Percentiles rank a stretch among this genome's conserved stretches.
Evolutionary conservation across 352 stramenopile species (phyloP).

Genomic region (Globisporangium paroecandrum): DNA sequence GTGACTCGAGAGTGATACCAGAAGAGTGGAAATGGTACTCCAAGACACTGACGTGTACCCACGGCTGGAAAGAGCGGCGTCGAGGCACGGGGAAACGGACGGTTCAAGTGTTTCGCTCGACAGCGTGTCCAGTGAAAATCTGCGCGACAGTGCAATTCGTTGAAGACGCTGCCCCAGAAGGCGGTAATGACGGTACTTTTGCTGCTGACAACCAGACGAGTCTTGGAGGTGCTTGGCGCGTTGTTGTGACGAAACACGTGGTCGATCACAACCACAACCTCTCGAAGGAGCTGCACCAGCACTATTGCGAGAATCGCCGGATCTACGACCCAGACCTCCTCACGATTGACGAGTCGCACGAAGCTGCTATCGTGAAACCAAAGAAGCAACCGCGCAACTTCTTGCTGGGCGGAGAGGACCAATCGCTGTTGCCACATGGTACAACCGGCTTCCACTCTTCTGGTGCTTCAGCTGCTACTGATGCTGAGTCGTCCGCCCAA

Average conservation of each 20-base stretch:
- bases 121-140: conserved; percentile 71
- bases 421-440: not conserved
- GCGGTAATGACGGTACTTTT: not conserved
- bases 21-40: conserved; percentile 79
- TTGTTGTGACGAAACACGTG: conserved; percentile 75
- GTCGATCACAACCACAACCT: conserved; percentile 81
- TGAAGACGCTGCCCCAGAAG: conserved; percentile 7
- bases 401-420: not conserved
- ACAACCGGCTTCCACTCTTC: not conserved
- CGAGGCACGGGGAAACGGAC: conserved; percentile 62
- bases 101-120: conserved; percentile 62
- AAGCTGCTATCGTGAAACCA: conserved; percentile 23
- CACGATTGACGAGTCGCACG: conserved; percentile 46
- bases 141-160: conserved; percentile 70
- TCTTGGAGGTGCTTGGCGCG: conserved; percentile 37
- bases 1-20: conserved; percentile 40
- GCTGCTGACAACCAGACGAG: not conserved
- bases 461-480: not conserved
- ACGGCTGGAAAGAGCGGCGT: conserved; percentile 79
- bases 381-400: conserved; percentile 16
- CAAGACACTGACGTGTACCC: conserved; percentile 75
- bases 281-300: conserved; percentile 64
- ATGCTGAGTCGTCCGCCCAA: not conserved
- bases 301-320: conserved; percentile 74
- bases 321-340: conserved; percentile 77